Evolutionary conservation across 1,139 yeast species (phyloP).

Genomic region (Blastobotrys elegans): DNA sequence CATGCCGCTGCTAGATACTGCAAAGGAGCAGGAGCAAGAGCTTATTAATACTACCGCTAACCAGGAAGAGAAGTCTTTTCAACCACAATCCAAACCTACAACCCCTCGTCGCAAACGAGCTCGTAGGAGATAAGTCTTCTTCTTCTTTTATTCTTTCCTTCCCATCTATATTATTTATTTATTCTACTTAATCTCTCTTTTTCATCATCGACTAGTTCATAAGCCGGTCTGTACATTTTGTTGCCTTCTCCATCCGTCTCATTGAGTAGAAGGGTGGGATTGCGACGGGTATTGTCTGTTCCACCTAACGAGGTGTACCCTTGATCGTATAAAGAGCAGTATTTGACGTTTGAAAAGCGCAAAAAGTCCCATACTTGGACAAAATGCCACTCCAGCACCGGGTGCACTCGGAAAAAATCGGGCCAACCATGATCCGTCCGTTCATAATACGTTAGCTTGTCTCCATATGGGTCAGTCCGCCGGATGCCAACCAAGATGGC

Average conservation of each 20-base stretch:
- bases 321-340: slow-evolving; percentile 64
- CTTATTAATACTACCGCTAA: background rate
- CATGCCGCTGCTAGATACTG: background rate
- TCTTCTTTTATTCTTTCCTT: background rate
- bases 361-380: slow-evolving; percentile 72
- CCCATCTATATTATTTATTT: slow-evolving; percentile 1
- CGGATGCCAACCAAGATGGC: slow-evolving; percentile 80
- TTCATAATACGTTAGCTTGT: slow-evolving; percentile 49
- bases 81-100: background rate
- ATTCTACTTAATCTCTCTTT: slow-evolving; percentile 52
- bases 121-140: background rate
- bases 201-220: slow-evolving; percentile 52
- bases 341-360: slow-evolving; percentile 45
- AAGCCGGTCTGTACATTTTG: slow-evolving; percentile 54
- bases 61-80: background rate
- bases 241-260: slow-evolving; percentile 22
- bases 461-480: slow-evolving; percentile 74
- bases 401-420: slow-evolving; percentile 69
- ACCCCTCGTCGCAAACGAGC: background rate
- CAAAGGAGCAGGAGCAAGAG: background rate
- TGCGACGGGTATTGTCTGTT: slow-evolving; percentile 54
- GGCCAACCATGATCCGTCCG: slow-evolving; percentile 87
- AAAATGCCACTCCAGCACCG: slow-evolving; percentile 77
- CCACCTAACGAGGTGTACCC: slow-evolving; percentile 89
- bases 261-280: slow-evolving; percentile 49